Base-by-base conservation (phyloP, 306 rosid species). In the Castanea mollissima region DNA sequence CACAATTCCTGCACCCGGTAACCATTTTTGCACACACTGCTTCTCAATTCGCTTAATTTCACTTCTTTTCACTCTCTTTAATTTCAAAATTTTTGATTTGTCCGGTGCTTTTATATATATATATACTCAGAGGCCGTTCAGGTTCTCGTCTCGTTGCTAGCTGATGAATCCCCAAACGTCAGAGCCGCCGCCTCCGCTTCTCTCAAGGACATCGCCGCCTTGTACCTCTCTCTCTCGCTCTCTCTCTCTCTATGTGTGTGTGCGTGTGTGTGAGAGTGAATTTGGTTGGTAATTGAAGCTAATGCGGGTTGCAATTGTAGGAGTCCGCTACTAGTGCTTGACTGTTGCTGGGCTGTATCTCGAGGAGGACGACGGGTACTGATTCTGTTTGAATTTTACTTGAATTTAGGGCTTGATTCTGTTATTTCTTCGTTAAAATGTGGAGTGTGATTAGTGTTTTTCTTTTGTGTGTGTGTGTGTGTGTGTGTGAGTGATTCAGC, bases 351-450 rank as follows among this genome's bases (percentile, higher is more conserved):
- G 2, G 80, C 92, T 4, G 90, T 83, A 76, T 94, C 98, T 12
- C 91, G 97, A 29, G 98, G 98, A 32, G 98, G 98, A 69, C 93
- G 97, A 6, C 89, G 98, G 89, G 98, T 94, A 82, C 21, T 77
- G 7, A 6, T 73, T 71, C 69, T 57, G 59, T 78, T 13, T 59
- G 51, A 6, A 65, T 31, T 49, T 12, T 6, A 27, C 16, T 2
- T 21, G 5, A 27, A 15, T 49, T 6, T 8, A 5, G 34, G 52
- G 15, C 3, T 31, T 73, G 73, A 27, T 51, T 44, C 74, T 44
- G 10, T 19, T 49, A 0, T 46, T 46, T 8, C 3, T 49, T 16
- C 2, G 54, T 49, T 49, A 49, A 49, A 49, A 49, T 49, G 54
- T 49, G 54, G 54, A 49, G 16, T 13, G 54, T 70, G 12, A 57